Base-by-base conservation (phyloP, 2,329 filamentous ascomycete genomes). In the Clonostachys sp. region DNA sequence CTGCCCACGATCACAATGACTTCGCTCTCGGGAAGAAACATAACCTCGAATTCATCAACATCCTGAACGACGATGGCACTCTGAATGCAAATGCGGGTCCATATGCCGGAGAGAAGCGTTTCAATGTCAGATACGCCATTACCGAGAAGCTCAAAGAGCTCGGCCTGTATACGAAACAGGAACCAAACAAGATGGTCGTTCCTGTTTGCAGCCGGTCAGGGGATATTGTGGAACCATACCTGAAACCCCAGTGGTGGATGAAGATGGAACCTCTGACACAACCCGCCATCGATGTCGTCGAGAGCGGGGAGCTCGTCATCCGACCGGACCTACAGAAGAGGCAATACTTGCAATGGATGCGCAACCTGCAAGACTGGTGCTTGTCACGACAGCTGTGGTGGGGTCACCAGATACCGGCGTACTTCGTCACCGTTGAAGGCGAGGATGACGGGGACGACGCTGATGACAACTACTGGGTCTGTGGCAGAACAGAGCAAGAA, bases 201-300 rank as follows among this genome's bases (percentile, higher is more conserved):
- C 91, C 91, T 5, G 71, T 92, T n/a, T 96, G 90, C 64, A 77
- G 80, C 35, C 92, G 91, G 71, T 91, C 89, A 42, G 95, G 94
- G 71, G 94, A 97, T 63, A 78, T 96, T 47, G 95, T 99, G 56
- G 92, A 99, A 71, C 94, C 92, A 6, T 73, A 95, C 40, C 80
- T 97, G 74, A 96, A 96, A 75, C 91, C 92, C 8, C 92, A 97
- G 66, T 97, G 94, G 92, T 99, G 91, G 91, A 91, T 97, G 79
- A 85, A 81, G 61, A 97, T 96, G 91, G 82, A 87, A 60, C 83
- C 85, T 45, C 75, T 97, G 58, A 87, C 89, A 5, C 81, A 85
- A 58, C 84, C 84, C 42, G 92, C 91, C 46, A 80, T 96, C 50
- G 78, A 90, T 58, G 91, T 81, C 48, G 92, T 97, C 39, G 80